phyloP scores from a whole-genome alignment of 2,329 filamentous ascomycete species.

The Nigrospora sphaerica region DNA sequence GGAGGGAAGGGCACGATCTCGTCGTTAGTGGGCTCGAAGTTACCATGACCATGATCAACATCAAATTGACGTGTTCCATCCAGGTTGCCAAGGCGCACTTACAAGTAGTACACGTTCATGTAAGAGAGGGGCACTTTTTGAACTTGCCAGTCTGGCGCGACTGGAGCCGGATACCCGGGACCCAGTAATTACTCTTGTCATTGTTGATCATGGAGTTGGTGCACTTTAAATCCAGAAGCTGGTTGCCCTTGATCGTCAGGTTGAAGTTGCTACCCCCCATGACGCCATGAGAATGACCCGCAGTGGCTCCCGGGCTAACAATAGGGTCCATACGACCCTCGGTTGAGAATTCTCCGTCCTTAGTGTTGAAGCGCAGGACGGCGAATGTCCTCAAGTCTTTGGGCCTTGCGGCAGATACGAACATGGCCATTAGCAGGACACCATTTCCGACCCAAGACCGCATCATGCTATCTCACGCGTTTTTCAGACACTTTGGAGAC shows the following conservation, averaged over 20 bases:
- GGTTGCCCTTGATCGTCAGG: slow-evolving; percentile 51
- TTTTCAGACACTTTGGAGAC: too few species aligned
- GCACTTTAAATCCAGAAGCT: slow-evolving; percentile 56
- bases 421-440: too few species aligned
- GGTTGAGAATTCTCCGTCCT: slow-evolving; percentile 46
- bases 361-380: slow-evolving; percentile 63
- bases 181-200: slow-evolving; percentile 74
- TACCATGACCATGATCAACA: slow-evolving; percentile 9
- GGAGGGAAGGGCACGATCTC: slow-evolving; percentile 62
- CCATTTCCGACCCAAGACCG: too few species aligned
- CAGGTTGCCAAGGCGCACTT: slow-evolving; percentile 12
- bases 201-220: slow-evolving; percentile 62
- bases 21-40: slow-evolving; percentile 57
- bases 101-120: slow-evolving; percentile 73
- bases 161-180: slow-evolving; percentile 62
- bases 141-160: slow-evolving; percentile 56
- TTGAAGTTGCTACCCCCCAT: slow-evolving; percentile 65
- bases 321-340: slow-evolving; percentile 62
- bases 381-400: slow-evolving; percentile 41
- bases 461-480: too few species aligned
- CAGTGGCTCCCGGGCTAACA: slow-evolving; percentile 50
- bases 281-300: slow-evolving; percentile 62
- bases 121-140: slow-evolving; percentile 63
- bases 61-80: too few species aligned
- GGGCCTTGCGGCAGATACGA: too few species aligned